Percentiles rank a stretch among this genome's conserved stretches.
These are phyloP conservation scores for Biscutella laevigata DNA, from an alignment of 441 rosid genomes.

Conservation along the genomic window DNA sequence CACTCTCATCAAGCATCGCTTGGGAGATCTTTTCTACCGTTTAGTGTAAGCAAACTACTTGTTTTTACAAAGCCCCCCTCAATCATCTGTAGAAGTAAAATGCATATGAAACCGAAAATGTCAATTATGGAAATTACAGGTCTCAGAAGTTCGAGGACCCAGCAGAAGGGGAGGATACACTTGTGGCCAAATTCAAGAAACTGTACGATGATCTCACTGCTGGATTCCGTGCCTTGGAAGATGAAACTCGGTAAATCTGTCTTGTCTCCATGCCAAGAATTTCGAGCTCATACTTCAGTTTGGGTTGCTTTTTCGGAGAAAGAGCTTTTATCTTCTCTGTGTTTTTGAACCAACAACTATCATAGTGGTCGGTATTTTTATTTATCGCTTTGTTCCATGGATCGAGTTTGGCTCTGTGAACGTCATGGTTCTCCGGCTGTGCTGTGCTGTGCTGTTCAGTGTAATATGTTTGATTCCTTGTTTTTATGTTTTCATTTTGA, in stretches of 20 bases:
- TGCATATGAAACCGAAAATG: too few relatives aligned
- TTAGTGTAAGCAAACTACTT: constrained; percentile 58
- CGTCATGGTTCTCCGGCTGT: constrained; percentile 24
- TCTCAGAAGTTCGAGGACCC: constrained; percentile 99
- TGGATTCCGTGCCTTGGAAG: constrained; percentile 94
- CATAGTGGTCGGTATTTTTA: constrained; percentile 20
- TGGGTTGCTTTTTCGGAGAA: constrained; percentile 20
- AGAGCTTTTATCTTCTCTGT: constrained; percentile 18
- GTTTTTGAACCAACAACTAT: constrained; percentile 29
- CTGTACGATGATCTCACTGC: constrained; percentile 83
- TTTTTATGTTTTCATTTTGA: constrained; percentile 14
- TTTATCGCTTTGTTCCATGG: constrained; percentile 23
- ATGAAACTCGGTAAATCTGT: constrained; percentile 71
- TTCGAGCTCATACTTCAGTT: too few relatives aligned
- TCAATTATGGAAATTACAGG: constrained; percentile 43
- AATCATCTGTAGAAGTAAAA: too few relatives aligned
- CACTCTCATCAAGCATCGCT: constrained; percentile 80
- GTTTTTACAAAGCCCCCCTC: neutral
- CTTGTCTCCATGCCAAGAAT: too few relatives aligned
- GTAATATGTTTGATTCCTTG: constrained; percentile 29
- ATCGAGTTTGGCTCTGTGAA: constrained; percentile 23
- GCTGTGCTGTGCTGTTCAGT: constrained; percentile 7
- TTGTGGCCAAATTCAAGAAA: constrained; percentile 78
- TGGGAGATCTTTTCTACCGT: constrained; percentile 96
- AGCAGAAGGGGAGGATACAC: constrained; percentile 89